Evolutionary conservation across 2,329 filamentous ascomycete genomes (phyloP), one percentile per base, ranked within the genome.

Genomic region (Aspergillus phoenicis): DNA sequence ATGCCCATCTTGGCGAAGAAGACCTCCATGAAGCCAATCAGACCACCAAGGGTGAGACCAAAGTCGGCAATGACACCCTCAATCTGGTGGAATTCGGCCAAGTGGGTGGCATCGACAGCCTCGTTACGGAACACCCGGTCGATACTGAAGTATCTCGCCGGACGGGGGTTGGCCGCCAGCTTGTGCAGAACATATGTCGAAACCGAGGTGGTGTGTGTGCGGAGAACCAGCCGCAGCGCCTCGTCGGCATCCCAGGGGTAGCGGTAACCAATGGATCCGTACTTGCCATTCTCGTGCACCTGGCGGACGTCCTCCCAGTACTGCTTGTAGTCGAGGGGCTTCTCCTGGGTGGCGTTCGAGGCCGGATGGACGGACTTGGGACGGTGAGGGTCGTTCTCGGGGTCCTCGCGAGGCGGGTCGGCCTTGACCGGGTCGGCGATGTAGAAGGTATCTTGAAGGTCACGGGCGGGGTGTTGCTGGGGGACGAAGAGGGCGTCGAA

Each of bases 1-100:
- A 99, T 92, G 67, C 95, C 94, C 90, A 98, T 97, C 83, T 97
- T 96, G 65, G 83, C 84, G 79, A 98, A 99, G 87, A 99, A 98
- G 71, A 92, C 88, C 72, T 94, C 89, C 85, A 98, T 93, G 82
- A 98, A 91, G 80, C 87, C 91, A 84, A 97, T 96, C 61, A 98
- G 83, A 51, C 93, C 95, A 68, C 95, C 95, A 17, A 98, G 85
- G 0, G 94, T 96, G 64, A 99, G 84, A 38, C 90, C 90, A 76
- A 96, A 98, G 79, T 99, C 95, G 26, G 95, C 95, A 79, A 99
- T 98, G 54, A 99, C 94, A 78, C 95, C 95, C 80, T 99, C 95
- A 36, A 98, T 91, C 76, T 99, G 95, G 81, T 99, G 95, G 84
- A 99, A 99, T 78, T 99, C 95, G 41, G 93, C 93, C 72, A 99